Base-by-base conservation (phyloP, 2,329 filamentous ascomycete species). In the Fusarium udum region DNA sequence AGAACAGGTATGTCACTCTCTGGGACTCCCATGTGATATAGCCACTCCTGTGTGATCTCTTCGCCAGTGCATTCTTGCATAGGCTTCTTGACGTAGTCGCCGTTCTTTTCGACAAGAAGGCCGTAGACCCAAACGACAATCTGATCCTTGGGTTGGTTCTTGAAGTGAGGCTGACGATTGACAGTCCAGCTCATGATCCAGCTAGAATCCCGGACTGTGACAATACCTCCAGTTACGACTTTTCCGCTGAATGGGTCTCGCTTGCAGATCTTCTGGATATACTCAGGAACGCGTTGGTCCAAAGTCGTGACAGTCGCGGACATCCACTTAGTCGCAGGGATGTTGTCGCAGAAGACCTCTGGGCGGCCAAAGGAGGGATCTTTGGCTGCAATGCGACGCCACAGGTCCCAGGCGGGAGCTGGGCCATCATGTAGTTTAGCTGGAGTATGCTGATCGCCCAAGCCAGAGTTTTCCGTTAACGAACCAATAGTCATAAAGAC, bases 341-440 rank as follows among this genome's bases (percentile, higher is more conserved):
- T 32, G 10, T 61, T 37, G 24, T 34, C 14, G 9, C 37, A 56
- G 24, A 61, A 61, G 15, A 57, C 39, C 32, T 45, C 31, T 31
- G 59, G 49, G 28, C 51, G 59, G 15, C 59, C 59, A 20, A 61
- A 61, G 2, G 49, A 43, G 18, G 59, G 20, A 13, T 57, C 31
- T 28, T 61, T 57, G 18, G 59, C 59, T 16, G 59, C 59, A 3
- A 61, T 61, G 10, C 59, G 59, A 14, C 59, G 59, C 49, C 59
- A 61, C 37, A 61, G 13, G 13, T 61, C 59, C 59, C 59, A 61
- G 18, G 58, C 58, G 11, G 58, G 58, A 55, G 58, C 58, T 36
- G 58, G 46, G 1, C 46, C 58, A n/a, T 61, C 58, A n/a, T 55
- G 58, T 8, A 61, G 28, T 22, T 34, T 61, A 24, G 58, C 58